These are phyloP conservation scores for Perilla frutescens DNA, from an alignment of 257 asterid species.

Conservation along the genomic window DNA sequence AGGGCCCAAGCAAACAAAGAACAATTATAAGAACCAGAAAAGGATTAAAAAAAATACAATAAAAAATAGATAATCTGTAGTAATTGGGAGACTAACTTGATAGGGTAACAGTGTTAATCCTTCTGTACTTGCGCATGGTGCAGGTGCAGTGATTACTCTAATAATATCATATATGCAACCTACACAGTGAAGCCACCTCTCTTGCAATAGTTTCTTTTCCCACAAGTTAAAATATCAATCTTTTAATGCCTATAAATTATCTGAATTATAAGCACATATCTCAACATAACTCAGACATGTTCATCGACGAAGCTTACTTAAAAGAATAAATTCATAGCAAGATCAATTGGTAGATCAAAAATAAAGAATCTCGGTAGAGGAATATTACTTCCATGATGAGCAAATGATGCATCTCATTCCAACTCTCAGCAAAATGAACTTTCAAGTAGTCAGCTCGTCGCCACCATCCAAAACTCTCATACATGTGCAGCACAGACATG, in stretches of 20 bases:
- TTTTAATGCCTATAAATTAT: conserved; percentile 17
- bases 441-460: conserved; percentile 95
- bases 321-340: conserved; percentile 8
- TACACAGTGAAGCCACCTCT: background rate
- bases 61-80: background rate
- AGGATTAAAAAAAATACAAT: background rate
- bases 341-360: conserved; percentile 15
- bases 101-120: background rate
- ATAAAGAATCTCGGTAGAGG: conserved; percentile 29
- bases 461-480: conserved; percentile 99
- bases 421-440: conserved; percentile 99
- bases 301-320: conserved; percentile 18
- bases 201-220: background rate
- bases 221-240: conserved; percentile 12
- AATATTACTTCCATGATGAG: conserved; percentile 95
- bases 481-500: conserved; percentile 94
- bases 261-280: conserved; percentile 11
- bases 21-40: background rate
- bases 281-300: background rate
- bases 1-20: background rate
- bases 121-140: background rate
- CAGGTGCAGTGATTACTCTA: conserved; percentile 13
- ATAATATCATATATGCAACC: background rate
- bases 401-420: conserved; percentile 99
- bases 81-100: background rate